Evolutionary conservation across 805 yeast genomes (phyloP), one percentile per base, ranked within the genome.

Genomic region (Ogataea philodendri): DNA sequence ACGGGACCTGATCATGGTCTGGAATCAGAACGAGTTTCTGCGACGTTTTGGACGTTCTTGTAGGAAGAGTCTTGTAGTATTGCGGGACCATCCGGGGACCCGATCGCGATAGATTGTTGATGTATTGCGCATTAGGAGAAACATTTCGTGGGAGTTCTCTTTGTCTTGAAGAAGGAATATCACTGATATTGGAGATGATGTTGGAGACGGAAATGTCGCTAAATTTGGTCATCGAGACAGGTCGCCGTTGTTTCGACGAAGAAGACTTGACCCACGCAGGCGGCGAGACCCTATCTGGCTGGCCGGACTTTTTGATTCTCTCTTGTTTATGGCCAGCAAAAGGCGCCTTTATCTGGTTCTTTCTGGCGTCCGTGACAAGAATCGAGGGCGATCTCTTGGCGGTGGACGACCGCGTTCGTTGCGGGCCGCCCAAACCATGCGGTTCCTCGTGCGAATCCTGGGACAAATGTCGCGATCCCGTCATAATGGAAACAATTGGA

Each of bases 351-450:
- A 66, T 60, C 36, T 61, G 67, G 40, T 65, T 65, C 35, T 77
- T 71, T 42, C 97, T 69, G 3, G 85, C 77, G 62, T 89, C 97
- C 0, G 97, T 90, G 23, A 89, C 97, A 39, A 89, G 69, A 53
- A 89, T 89, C 2, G 96, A 85, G 8, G 97, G 97, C 19, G 96
- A 85, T 50, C 97, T 65, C 51, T 84, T 85, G 9, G 95, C 86
- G 5, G 84, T 79, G 3, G 57, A 30, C 9, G 54, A 45, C 55
- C 44, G 37, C 10, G 29, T 37, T 9, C 42, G 21, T 22, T 27
- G 33, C 4, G 32, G 29, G 4, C 29, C 13, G 6, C 13, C n/a
- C n/a, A n/a, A n/a, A n/a, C n/a, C n/a, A n/a, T n/a, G n/a, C n/a
- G n/a, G n/a, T n/a, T n/a, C n/a, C n/a, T n/a, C n/a, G n/a, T n/a